These are phyloP conservation scores for Cordyceps cateniannulata DNA, from an alignment of 2,329 filamentous ascomycete genomes.

Conservation along the genomic window DNA sequence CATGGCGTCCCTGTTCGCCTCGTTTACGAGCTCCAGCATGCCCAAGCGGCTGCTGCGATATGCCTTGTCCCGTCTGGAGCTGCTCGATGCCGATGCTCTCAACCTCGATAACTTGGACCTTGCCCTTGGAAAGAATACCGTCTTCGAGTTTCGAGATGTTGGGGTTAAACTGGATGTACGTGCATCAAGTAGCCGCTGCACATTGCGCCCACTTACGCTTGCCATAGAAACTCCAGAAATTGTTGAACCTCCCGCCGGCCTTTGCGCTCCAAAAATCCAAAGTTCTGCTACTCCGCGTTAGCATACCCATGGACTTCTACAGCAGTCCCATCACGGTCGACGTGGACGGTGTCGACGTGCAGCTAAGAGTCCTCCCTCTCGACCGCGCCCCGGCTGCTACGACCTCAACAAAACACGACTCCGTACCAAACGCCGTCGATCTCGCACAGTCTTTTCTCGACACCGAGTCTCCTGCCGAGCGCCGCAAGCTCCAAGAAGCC, in stretches of 20 bases:
- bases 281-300: conserved; percentile 70
- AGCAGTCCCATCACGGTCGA: conserved; percentile 77
- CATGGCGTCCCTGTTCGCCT: conserved; percentile 69
- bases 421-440: conserved; percentile 63
- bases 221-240: conserved; percentile 65
- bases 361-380: conserved; percentile 44
- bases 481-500: conserved; percentile 61
- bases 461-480: conserved; percentile 60
- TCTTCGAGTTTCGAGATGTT: conserved; percentile 81
- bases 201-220: conserved; percentile 16
- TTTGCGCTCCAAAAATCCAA: conserved; percentile 68
- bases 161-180: conserved; percentile 70
- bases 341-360: conserved; percentile 72
- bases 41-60: conserved; percentile 87
- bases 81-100: conserved; percentile 81
- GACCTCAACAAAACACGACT: conserved; percentile 20
- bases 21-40: conserved; percentile 62
- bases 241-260: conserved; percentile 67
- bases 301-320: conserved; percentile 82
- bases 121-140: conserved; percentile 71
- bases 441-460: conserved; percentile 74
- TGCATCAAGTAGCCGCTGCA: conserved; percentile 10
- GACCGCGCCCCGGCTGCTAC: conserved; percentile 38
- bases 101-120: conserved; percentile 84
- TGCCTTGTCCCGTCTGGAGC: conserved; percentile 72